A percentile compares a stretch with the other conserved stretches of the same genome.
phyloP scores from a whole-genome alignment of 1,284 basidiomycete species.

The Cutaneotrichosporon curvatum region DNA sequence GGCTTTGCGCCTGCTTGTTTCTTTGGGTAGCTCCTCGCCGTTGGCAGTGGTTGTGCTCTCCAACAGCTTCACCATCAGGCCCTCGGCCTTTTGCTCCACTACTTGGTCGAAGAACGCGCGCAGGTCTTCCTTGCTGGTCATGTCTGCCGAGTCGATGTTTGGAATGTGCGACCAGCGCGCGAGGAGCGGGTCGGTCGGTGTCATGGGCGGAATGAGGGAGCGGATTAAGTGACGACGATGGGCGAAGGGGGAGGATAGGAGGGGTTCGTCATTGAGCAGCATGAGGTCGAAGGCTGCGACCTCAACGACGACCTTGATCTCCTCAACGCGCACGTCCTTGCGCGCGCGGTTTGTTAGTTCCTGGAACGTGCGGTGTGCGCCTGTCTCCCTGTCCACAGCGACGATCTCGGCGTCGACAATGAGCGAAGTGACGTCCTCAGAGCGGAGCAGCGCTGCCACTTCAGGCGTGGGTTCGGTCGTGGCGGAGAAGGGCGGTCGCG shows the following conservation, averaged over 20 bases:
- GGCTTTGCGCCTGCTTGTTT: slow-evolving; percentile 52
- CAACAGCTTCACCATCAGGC: slow-evolving; percentile 84
- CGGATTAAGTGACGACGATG: slow-evolving; percentile 62
- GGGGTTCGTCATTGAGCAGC: slow-evolving; percentile 82
- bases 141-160: slow-evolving; percentile 63
- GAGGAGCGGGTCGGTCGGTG: slow-evolving; percentile 49
- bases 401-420: slow-evolving; percentile 96
- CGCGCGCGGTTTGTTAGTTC: slow-evolving; percentile 90
- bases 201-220: slow-evolving; percentile 53
- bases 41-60: slow-evolving; percentile 42
- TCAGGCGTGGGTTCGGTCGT: slow-evolving; percentile 23
- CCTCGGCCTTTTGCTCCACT: slow-evolving; percentile 77
- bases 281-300: slow-evolving; percentile 93
- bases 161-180: slow-evolving; percentile 72
- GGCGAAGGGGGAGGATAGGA: slow-evolving; percentile 66
- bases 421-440: slow-evolving; percentile 58
- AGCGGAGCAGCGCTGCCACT: slow-evolving; percentile 27
- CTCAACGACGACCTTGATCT: slow-evolving; percentile 92
- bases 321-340: slow-evolving; percentile 93
- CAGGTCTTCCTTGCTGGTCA: slow-evolving; percentile 47
- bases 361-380: slow-evolving; percentile 90
- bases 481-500: slow-evolving; percentile 20
- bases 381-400: slow-evolving; percentile 79
- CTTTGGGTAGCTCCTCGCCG: slow-evolving; percentile 49
- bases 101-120: slow-evolving; percentile 73